Conservation (phyloP, 116 monocot species). For the Trichopus zeylanicus region DNA sequence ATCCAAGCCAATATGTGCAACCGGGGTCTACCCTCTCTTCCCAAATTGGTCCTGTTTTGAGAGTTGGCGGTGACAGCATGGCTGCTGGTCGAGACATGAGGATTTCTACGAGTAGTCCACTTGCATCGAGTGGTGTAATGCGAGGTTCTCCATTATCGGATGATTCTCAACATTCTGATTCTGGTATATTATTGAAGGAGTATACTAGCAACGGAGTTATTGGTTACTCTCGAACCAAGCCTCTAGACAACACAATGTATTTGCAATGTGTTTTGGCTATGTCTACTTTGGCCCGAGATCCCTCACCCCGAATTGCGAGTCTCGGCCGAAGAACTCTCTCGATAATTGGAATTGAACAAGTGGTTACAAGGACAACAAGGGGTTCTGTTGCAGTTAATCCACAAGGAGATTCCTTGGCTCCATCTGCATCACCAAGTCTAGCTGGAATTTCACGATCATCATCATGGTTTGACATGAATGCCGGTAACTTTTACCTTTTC, state of each 20-base stretch:
- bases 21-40: conserved; percentile 33
- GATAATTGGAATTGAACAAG: conserved; percentile 81
- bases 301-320: conserved; percentile 57
- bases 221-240: conserved; percentile 26
- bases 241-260: conserved; percentile 43
- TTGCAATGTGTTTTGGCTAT: conserved; percentile 67
- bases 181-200: conserved; percentile 60
- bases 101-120: conserved; percentile 68
- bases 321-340: conserved; percentile 63
- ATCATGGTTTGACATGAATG: conserved; percentile 94
- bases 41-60: conserved; percentile 53
- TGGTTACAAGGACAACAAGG: conserved; percentile 45
- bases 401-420: conserved; percentile 43
- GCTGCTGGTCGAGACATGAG: conserved; percentile 53
- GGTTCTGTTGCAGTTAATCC: conserved; percentile 22
- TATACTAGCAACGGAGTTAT: conserved; percentile 56
- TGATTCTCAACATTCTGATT: conserved; percentile 82
- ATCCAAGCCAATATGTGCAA: conserved; percentile 40
- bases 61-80: conserved; percentile 49
- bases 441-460: conserved; percentile 71
- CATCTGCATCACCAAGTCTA: conserved; percentile 34
- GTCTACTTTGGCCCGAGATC: conserved; percentile 73
- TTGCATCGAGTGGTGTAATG: conserved; percentile 48
- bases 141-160: conserved; percentile 84
- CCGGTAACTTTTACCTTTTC: conserved; percentile 37